Percentiles rank a stretch among this genome's conserved stretches.
Conservation (phyloP, 2,329 filamentous ascomycete genomes). For the Endothia cerciana region DNA sequence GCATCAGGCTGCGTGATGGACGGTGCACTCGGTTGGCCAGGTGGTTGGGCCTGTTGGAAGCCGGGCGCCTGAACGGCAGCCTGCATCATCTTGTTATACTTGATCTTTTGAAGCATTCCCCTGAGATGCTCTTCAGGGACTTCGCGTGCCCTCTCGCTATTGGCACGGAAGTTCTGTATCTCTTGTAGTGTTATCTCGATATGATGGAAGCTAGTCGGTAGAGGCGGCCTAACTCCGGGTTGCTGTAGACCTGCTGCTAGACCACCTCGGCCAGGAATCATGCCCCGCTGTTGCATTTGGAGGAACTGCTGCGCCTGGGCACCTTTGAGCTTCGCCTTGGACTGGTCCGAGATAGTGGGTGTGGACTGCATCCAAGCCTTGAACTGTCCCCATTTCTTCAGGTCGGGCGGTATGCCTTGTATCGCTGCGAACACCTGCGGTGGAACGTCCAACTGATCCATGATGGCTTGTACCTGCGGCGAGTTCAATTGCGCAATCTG, state of each 20-base stretch:
- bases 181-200: conserved; percentile 35
- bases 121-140: conserved; percentile 34
- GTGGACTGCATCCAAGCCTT: conserved; percentile 45
- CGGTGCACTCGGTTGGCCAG: conserved; percentile 19
- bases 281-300: conserved; percentile 26
- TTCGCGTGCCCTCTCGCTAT: conserved; percentile 31
- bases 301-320: conserved; percentile 47
- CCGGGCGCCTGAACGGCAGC: conserved; percentile 27
- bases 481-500: conserved; percentile 35
- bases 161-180: conserved; percentile 34
- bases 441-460: conserved; percentile 55
- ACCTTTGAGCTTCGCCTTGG: conserved; percentile 39
- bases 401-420: conserved; percentile 43
- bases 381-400: conserved; percentile 55
- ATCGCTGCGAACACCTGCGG: conserved; percentile 37
- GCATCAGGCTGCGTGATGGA: conserved; percentile 19
- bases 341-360: conserved; percentile 38
- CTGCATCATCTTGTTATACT: conserved; percentile 25
- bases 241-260: conserved; percentile 24
- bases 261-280: conserved; percentile 25
- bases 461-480: conserved; percentile 38
- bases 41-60: conserved; percentile 9
- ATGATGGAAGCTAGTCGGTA: conserved; percentile 33
- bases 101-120: conserved; percentile 30
- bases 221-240: conserved; percentile 15